These are phyloP conservation scores for Candida corydali DNA, from an alignment of 805 yeast genomes.

Conservation along the genomic window DNA sequence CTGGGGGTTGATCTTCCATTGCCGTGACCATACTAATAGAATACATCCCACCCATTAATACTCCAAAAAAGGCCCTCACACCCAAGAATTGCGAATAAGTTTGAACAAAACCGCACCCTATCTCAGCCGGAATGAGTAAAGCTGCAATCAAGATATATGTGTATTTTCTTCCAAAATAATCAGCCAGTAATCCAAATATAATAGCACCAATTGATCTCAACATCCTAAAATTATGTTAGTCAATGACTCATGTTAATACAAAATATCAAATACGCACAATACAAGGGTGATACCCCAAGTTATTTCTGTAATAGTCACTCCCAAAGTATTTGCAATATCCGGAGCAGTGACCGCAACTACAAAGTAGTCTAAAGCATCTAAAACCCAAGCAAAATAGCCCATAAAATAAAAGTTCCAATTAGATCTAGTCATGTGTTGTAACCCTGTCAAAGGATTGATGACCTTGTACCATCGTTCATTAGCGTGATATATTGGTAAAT, in stretches of 20 bases:
- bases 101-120: conserved; percentile 59
- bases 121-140: conserved; percentile 49
- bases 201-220: conserved; percentile 64
- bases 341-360: conserved; percentile 50
- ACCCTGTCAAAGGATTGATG: too few relatives aligned
- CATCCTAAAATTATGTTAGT: conserved; percentile 30
- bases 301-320: conserved; percentile 43
- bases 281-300: conserved; percentile 69
- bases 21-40: conserved; percentile 54
- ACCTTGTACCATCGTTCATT: too few relatives aligned
- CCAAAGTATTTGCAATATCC: conserved; percentile 43
- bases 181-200: conserved; percentile 57
- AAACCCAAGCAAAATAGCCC: conserved; percentile 59
- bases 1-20: conserved; percentile 49
- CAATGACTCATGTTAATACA: too few relatives aligned
- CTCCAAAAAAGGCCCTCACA: conserved; percentile 60
- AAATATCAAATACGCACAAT: conserved; percentile 18
- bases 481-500: too few relatives aligned
- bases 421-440: conserved; percentile 5
- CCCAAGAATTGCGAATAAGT: conserved; percentile 56
- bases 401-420: conserved; percentile 50
- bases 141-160: conserved; percentile 47
- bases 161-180: conserved; percentile 58
- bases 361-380: conserved; percentile 66
- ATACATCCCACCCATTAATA: conserved; percentile 53